phyloP scores from a whole-genome alignment of 345 rosid genomes.

The Dovyalis caffra region DNA sequence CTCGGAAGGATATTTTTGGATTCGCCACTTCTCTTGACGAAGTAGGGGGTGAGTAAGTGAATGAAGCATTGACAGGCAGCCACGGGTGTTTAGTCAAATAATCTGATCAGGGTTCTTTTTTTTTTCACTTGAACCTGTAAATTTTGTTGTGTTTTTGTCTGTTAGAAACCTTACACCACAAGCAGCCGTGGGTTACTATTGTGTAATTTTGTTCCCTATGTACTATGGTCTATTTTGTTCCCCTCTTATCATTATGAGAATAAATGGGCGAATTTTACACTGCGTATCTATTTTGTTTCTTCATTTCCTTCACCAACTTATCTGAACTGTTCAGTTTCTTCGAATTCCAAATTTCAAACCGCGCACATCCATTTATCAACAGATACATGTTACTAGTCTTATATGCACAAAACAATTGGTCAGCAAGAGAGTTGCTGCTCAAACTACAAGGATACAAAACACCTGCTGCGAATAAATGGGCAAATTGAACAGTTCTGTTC shows the following conservation, averaged over 20 bases:
- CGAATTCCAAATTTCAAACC: no score
- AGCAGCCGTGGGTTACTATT: neutral
- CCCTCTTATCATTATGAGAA: neutral
- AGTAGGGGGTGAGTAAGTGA: slow-evolving; percentile 19
- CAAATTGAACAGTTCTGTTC: no score
- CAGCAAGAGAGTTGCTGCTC: no score
- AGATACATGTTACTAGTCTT: no score
- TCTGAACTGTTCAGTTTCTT: no score
- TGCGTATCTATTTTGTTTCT: no score
- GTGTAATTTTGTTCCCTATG: neutral
- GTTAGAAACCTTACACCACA: no score
- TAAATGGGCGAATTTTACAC: neutral
- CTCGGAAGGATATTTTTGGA: slow-evolving; percentile 5
- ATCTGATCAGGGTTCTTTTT: neutral
- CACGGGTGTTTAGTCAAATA: neutral
- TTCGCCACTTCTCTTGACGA: slow-evolving; percentile 46
- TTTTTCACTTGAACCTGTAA: slow-evolving; percentile 4
- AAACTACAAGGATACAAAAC: no score
- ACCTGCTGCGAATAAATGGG: no score
- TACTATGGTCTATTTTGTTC: neutral
- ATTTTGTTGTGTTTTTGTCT: neutral
- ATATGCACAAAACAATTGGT: no score
- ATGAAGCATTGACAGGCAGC: neutral
- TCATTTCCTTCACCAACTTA: neutral
- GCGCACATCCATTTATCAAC: no score